Evolutionary conservation across 768 basidiomycete species (phyloP).

Genomic region (Mycena rosella): DNA sequence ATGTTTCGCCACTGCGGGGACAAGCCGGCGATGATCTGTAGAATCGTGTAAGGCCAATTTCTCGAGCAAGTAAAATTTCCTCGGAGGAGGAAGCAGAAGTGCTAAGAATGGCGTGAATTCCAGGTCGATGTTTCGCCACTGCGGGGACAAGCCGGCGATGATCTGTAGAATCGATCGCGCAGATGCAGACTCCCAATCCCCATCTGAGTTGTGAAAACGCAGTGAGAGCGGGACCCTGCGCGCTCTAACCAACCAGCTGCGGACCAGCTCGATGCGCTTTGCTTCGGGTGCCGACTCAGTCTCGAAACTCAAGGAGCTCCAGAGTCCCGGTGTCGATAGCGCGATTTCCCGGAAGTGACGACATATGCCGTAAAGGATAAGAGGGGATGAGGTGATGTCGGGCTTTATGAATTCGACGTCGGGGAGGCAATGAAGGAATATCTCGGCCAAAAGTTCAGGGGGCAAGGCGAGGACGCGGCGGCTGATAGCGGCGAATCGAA

Average conservation of each 20-base stretch:
- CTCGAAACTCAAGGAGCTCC: constrained; percentile 24
- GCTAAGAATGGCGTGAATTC: background rate
- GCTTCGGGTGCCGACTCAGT: background rate
- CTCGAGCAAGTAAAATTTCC: constrained; percentile 5
- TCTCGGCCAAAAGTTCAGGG: constrained; percentile 8
- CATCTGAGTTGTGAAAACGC: background rate
- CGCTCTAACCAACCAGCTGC: constrained; percentile 2
- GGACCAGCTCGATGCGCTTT: background rate
- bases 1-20: constrained; percentile 1
- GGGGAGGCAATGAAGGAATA: constrained; percentile 34
- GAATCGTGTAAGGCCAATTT: too few relatives aligned
- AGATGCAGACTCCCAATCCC: too few relatives aligned
- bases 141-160: background rate
- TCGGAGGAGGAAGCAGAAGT: background rate
- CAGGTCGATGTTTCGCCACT: background rate
- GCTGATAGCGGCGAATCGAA: background rate
- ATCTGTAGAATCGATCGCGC: background rate
- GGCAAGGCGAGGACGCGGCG: background rate
- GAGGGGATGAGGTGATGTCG: constrained; percentile 18
- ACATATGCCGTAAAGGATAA: constrained; percentile 32
- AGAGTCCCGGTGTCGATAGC: constrained; percentile 29
- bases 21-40: background rate
- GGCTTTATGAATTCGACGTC: constrained; percentile 27
- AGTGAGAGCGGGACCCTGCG: background rate
- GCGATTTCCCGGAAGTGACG: constrained; percentile 30